Evolutionary conservation across 2,329 filamentous ascomycete species (phyloP), one percentile per base, ranked within the genome.

Genomic region (Fusarium subglutinans): DNA sequence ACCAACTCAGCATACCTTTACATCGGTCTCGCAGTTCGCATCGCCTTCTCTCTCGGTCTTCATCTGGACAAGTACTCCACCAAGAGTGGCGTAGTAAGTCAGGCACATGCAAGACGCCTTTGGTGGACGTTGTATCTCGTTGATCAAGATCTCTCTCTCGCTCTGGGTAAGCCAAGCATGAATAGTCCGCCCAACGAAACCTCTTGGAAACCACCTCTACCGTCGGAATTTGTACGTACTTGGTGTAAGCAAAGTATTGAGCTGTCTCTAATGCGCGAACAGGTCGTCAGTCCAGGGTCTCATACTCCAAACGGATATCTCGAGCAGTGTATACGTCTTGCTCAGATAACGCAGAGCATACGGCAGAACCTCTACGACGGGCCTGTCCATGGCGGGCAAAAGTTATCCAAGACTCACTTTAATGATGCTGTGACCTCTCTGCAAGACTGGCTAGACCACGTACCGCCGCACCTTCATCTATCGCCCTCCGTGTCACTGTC

Each of bases 31-130:
- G 55, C 55, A 5, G 40, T 47, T 2, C 55, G 55, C n/a, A 26
- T 57, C 6, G 55, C 40, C 2, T 57, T 57, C 28, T 57, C 55
- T 2, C 12, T 57, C 1, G 55, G 55, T 0, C 8, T 57, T 0
- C 55, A 57, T 11, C 30, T 57, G 0, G 55, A 48, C 2, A 57
- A 57, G 0, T 57, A 57, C 18, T 57, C 55, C 6, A 48, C 30
- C 0, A 47, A 47, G 9, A 35, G 55, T 1, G 40, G 55, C 0
- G 28, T 57, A 0, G 55, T 57, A 9, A 35, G 28, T 5, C 55
- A 57, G 11, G 55, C 55, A 0, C 55, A 57, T 11, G 55, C 55
- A 0, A 0, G 40, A 0, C 55, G 55, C 6, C 55, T 57, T 2
- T 57, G 55, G 55, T 57, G 55, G 55, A 57, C 55, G 0, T 0